A percentile compares a stretch with the other conserved stretches of the same genome.
Evolutionary conservation across 495 filamentous ascomycete species (phyloP).

Genomic region (Trichoderma parareesei): DNA sequence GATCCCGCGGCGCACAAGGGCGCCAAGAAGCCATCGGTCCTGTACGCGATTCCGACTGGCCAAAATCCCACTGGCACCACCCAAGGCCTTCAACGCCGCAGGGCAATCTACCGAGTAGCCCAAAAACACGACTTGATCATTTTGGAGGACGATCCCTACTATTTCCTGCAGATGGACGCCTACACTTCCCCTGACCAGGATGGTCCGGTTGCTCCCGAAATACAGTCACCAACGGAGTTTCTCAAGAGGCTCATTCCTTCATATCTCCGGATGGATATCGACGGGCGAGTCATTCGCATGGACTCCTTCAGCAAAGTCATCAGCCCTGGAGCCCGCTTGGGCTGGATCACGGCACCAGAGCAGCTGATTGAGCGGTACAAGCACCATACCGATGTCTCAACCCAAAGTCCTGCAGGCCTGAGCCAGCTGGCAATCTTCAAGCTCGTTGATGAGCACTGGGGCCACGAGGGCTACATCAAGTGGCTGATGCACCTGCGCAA

Average conservation of each 20-base stretch:
- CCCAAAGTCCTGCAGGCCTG: slow-evolving; percentile 1
- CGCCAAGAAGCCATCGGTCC: slow-evolving; percentile 69
- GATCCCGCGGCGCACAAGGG: slow-evolving; percentile 42
- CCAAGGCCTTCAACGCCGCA: slow-evolving; percentile 59
- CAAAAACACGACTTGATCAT: slow-evolving; percentile 84
- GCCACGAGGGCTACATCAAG: background rate
- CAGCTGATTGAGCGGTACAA: slow-evolving; percentile 60
- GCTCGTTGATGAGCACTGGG: slow-evolving; percentile 2
- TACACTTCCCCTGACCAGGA: slow-evolving; percentile 54
- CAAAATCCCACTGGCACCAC: slow-evolving; percentile 85
- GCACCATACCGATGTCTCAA: background rate
- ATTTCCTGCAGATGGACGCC: slow-evolving; percentile 62
- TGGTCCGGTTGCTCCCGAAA: slow-evolving; percentile 10
- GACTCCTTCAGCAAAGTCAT: slow-evolving; percentile 83
- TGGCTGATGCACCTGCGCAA: background rate
- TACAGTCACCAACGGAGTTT: slow-evolving; percentile 61
- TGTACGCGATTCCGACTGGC: slow-evolving; percentile 89
- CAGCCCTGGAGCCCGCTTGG: slow-evolving; percentile 68
- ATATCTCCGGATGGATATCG: slow-evolving; percentile 61
- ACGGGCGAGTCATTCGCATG: slow-evolving; percentile 78
- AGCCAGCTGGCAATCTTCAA: background rate
- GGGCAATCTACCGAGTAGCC: slow-evolving; percentile 73
- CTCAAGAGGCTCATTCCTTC: slow-evolving; percentile 78
- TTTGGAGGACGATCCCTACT: slow-evolving; percentile 93
- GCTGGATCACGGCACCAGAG: slow-evolving; percentile 81